phyloP scores from a whole-genome alignment of 2,329 filamentous ascomycete genomes.

The Colletotrichum filicis region DNA sequence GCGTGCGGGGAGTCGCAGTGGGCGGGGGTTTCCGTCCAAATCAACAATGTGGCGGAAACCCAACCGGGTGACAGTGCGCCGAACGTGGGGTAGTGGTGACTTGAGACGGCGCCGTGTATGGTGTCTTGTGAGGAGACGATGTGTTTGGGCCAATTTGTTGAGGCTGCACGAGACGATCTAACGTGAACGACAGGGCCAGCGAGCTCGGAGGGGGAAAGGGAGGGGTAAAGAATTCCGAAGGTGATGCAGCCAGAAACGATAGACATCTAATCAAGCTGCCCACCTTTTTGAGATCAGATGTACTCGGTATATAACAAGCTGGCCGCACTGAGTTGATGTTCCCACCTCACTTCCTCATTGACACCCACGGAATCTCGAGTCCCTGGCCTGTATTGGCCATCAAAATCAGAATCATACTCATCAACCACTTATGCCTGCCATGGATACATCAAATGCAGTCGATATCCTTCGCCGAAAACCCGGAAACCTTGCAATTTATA shows the following conservation, averaged over 20 bases:
- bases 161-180: neutral
- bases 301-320: neutral
- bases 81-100: constrained; percentile 10
- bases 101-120: neutral
- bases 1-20: neutral
- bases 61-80: neutral
- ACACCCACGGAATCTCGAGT: neutral
- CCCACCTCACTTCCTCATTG: neutral
- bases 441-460: neutral
- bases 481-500: constrained; percentile 75
- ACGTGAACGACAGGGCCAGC: neutral
- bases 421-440: neutral
- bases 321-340: neutral
- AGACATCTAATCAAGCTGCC: too few relatives aligned
- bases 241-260: neutral
- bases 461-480: constrained; percentile 33
- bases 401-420: too few relatives aligned
- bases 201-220: neutral
- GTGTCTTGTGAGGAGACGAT: neutral
- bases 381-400: neutral
- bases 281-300: neutral
- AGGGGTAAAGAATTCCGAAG: constrained; percentile 16
- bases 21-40: neutral
- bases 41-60: neutral
- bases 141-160: neutral